These are phyloP conservation scores for Sonneratia caseolaris DNA, from an alignment of 345 rosid species.

Conservation along the genomic window DNA sequence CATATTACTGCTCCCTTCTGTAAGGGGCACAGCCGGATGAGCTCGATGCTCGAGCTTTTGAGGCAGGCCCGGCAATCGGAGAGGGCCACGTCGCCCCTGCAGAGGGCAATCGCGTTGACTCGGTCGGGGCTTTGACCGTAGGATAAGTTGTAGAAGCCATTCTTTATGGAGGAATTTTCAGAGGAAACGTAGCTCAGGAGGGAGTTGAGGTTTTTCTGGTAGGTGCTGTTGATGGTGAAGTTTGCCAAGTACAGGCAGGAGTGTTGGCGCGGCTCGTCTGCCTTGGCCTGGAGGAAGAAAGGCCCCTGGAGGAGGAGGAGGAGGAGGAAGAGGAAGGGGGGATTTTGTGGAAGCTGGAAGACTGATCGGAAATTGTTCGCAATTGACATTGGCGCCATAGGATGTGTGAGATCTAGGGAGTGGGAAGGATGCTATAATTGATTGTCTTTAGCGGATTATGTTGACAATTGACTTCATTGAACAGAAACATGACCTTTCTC, in stretches of 20 bases:
- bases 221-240: slow-evolving; percentile 28
- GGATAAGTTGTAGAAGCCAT: slow-evolving; percentile 32
- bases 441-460: too few relatives aligned
- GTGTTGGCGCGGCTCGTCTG: neutral
- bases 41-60: slow-evolving; percentile 8
- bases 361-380: neutral
- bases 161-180: slow-evolving; percentile 11
- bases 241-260: slow-evolving; percentile 16
- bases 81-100: slow-evolving; percentile 30
- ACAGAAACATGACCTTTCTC: too few relatives aligned
- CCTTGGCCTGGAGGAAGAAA: neutral
- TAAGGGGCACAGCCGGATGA: slow-evolving; percentile 1
- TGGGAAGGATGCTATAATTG: too few relatives aligned
- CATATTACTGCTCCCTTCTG: slow-evolving; percentile 11
- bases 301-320: neutral
- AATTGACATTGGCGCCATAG: neutral
- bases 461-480: too few relatives aligned
- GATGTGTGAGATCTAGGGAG: too few relatives aligned
- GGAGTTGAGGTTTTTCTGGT: slow-evolving; percentile 25
- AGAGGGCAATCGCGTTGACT: slow-evolving; percentile 28
- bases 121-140: slow-evolving; percentile 19
- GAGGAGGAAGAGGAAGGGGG: neutral
- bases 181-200: slow-evolving; percentile 26
- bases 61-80: slow-evolving; percentile 29
- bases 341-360: neutral